Conservation (phyloP, 176 grass and related monocot species). For the Lolium multiflorum region DNA sequence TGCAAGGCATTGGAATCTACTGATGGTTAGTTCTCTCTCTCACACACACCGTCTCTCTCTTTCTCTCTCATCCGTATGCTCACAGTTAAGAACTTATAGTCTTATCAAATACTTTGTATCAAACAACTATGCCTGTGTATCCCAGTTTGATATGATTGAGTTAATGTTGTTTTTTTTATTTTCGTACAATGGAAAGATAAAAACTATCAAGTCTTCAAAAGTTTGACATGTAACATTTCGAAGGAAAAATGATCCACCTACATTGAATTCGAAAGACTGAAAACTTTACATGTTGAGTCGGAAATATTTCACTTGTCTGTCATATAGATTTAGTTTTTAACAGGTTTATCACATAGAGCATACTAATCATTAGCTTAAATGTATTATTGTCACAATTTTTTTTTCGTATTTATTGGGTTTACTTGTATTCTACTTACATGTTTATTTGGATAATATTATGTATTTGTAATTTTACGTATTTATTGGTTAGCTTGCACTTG, state of each 20-base stretch:
- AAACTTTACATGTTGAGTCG: not conserved
- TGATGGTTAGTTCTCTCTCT: constrained; percentile 42
- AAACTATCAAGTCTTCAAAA: not conserved
- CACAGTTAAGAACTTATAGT: constrained; percentile 27
- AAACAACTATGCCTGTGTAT: not conserved
- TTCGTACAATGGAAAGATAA: not conserved
- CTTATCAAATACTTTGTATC: not conserved
- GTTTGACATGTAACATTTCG: not conserved
- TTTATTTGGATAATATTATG: constrained; percentile 5
- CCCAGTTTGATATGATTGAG: not conserved
- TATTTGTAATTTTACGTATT: constrained; percentile 29
- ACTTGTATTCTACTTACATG: not conserved
- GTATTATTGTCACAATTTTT: not conserved
- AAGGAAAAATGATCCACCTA: not conserved
- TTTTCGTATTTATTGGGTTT: constrained; percentile 22
- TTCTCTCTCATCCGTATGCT: not conserved
- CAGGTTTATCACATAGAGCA: constrained; percentile 7
- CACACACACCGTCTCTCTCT: no score
- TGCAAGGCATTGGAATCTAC: constrained; percentile 60
- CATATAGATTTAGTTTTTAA: constrained; percentile 10
- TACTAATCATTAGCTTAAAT: constrained; percentile 7
- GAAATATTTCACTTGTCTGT: not conserved
- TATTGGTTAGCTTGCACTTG: constrained; percentile 18
- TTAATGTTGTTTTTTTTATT: constrained; percentile 19
- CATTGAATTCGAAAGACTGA: not conserved